Evolutionary conservation across 1,284 basidiomycete species (phyloP).

Genomic region (Rhodotorula sp.): DNA sequence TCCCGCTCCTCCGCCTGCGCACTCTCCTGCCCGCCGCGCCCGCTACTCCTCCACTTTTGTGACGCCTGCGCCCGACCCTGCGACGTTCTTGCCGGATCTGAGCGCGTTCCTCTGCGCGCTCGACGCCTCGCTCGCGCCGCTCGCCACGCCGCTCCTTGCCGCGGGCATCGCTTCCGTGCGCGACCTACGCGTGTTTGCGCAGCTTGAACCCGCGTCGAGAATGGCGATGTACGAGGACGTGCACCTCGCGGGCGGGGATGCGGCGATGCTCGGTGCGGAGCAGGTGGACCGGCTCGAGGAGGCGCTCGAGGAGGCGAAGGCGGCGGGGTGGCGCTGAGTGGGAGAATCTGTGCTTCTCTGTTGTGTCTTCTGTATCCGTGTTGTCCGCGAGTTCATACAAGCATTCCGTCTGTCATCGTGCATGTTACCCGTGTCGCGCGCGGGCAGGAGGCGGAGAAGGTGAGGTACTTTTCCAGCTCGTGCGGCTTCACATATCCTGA

Average conservation of each 20-base stretch:
- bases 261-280: neutral
- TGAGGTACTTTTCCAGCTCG: too few relatives aligned
- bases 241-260: neutral
- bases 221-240: neutral
- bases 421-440: too few relatives aligned
- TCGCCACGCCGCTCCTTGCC: neutral
- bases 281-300: neutral
- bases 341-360: neutral
- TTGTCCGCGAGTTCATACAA: neutral
- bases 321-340: neutral
- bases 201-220: neutral
- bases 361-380: neutral
- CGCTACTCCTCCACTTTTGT: neutral
- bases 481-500: too few relatives aligned
- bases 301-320: neutral
- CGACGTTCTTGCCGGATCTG: neutral
- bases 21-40: neutral
- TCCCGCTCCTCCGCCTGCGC: neutral
- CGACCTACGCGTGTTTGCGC: neutral
- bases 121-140: neutral
- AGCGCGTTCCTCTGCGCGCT: slow-evolving; percentile 2
- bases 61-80: neutral
- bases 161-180: neutral
- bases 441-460: too few relatives aligned
- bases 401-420: too few relatives aligned